Evolutionary conservation across 78 protist genomes (phyloP), one percentile per base, ranked within the genome.

Genomic region (Monocercomonoides exilis): DNA sequence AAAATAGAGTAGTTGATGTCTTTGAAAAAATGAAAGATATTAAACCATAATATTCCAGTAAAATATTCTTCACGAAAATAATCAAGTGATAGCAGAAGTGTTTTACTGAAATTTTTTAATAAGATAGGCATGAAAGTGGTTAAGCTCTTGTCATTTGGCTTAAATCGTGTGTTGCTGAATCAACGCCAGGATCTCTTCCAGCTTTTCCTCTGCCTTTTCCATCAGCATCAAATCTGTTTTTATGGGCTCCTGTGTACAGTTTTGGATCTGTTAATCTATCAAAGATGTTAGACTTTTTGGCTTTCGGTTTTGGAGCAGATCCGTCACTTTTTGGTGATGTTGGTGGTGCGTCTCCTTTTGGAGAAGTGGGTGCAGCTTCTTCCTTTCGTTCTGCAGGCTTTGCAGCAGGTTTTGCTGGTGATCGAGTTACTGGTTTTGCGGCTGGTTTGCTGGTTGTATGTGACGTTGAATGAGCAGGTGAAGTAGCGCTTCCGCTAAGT

Each of bases 101-200:
- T 32, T 11, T 21, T 21, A 11, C 38, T 11, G 70, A 54, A 11
- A 32, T 54, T 54, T 32, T 11, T 32, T 54, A 54, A 32, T 11
- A 21, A 21, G 38, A 54, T 11, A 11, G 70, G 11, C 38, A 21
- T 11, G 70, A 11, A 54, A 11, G 70, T 54, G 70, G 70, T 6
- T 6, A 6, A 79, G 82, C 36, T 29, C 82, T 33, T 33, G 82
- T 79, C 82, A 79, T 79, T 21, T 79, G 82, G 36, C 43, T 21
- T 4, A 79, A 6, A 21, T 79, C 82, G 42, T 4, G 42, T 33
- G 82, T 79, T 41, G n/a, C 45, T 21, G 82, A 79, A 41, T 79
- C 82, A 41, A 79, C 36, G 4, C 82, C 82, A 33, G 82, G 6
- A 79, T 79, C 82, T 5, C 82, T 33, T 33, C 82, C 82, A 79